Conservation (phyloP, 495 filamentous ascomycete genomes). For the Penicillium herquei region DNA sequence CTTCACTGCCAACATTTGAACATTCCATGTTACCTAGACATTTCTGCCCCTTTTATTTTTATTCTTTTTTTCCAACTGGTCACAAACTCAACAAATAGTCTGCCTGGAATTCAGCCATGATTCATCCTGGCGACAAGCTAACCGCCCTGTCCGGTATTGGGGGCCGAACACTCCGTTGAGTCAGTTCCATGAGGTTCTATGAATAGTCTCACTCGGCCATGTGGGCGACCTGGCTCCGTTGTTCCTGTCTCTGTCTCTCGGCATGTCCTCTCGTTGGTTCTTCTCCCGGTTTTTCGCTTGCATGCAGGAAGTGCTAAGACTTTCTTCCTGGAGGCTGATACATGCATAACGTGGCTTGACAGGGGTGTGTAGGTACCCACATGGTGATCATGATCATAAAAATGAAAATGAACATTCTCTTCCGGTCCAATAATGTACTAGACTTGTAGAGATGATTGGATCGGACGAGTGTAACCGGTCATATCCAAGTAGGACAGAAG, state of each 20-base stretch:
- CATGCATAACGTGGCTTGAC: too few species aligned
- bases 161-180: too few species aligned
- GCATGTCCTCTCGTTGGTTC: not conserved
- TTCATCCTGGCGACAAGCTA: not conserved
- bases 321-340: too few species aligned
- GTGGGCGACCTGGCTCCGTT: not conserved
- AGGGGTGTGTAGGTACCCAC: too few species aligned
- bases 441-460: too few species aligned
- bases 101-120: not conserved
- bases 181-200: not conserved
- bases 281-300: not conserved
- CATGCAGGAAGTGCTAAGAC: not conserved
- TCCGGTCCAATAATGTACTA: too few species aligned
- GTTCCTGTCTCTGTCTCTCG: not conserved
- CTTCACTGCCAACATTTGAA: too few species aligned
- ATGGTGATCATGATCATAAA: too few species aligned
- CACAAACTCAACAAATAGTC: not conserved
- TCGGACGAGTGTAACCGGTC: too few species aligned
- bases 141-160: not conserved
- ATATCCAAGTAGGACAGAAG: too few species aligned
- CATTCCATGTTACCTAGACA: too few species aligned
- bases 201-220: not conserved
- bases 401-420: not conserved
- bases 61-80: not conserved
- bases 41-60: not conserved